A percentile compares a stretch with the other conserved stretches of the same genome.
Conservation (phyloP, 805 yeast species). For the Schwanniomyces pseudopolymorphus region DNA sequence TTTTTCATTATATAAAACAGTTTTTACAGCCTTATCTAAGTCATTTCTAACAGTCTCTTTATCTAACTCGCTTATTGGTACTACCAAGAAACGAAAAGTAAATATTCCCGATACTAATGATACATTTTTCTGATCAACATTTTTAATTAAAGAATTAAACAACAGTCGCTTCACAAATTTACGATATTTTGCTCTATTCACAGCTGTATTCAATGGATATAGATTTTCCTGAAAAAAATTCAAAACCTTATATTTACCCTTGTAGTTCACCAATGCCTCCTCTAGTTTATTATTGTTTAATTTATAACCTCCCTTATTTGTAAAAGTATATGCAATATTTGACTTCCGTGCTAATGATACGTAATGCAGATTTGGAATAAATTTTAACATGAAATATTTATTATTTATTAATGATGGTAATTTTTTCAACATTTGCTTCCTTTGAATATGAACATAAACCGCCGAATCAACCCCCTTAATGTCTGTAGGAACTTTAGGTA, state of each 20-base stretch:
- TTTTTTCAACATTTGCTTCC: constrained; percentile 7
- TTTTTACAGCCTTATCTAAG: constrained; percentile 11
- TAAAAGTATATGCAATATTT: constrained; percentile 35
- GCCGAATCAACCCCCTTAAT: constrained; percentile 33
- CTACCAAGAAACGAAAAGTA: constrained; percentile 14
- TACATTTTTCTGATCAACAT: constrained; percentile 3
- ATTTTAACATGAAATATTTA: constrained; percentile 24
- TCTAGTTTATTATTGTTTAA: constrained; percentile 27
- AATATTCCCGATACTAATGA: constrained; percentile 24
- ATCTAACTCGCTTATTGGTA: constrained; percentile 22
- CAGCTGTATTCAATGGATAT: constrained; percentile 34
- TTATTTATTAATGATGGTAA: constrained; percentile 16
- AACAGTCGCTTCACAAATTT: constrained; percentile 18
- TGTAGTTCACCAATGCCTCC: constrained; percentile 19
- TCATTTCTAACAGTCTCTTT: constrained; percentile 6
- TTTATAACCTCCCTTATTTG: constrained; percentile 24
- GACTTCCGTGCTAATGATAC: constrained; percentile 34
- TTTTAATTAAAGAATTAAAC: constrained; percentile 12
- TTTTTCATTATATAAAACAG: constrained; percentile 3
- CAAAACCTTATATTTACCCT: constrained; percentile 23
- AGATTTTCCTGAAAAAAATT: constrained; percentile 22
- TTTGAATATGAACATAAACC: constrained; percentile 14
- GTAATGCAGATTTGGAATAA: constrained; percentile 29
- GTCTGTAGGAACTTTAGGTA: constrained; percentile 31
- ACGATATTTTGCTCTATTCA: constrained; percentile 25